Evolutionary conservation across 345 rosid species (phyloP), one percentile per base, ranked within the genome.

Genomic region (Raphanus sativus): DNA sequence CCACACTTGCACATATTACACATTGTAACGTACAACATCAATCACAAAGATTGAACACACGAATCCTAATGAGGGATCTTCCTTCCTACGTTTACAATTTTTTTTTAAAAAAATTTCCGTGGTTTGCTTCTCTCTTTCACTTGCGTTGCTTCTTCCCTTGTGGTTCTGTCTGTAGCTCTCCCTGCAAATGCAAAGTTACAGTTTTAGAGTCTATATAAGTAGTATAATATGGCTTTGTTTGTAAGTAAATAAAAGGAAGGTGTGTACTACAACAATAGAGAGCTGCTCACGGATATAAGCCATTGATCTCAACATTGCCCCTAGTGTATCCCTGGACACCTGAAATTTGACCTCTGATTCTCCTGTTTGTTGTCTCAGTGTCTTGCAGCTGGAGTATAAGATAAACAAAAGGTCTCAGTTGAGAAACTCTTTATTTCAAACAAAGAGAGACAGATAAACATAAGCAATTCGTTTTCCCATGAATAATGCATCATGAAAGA

Each of bases 231-330:
- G 59, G 16, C 62, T 4, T 21, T 32, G 30, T 21, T 12, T 67
- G 62, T 17, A 60, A 28, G 17, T 26, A 40, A 42, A n/a, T 61
- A 74, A 13, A n/a, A 61, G 70, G 45, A 72, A 72, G 68, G 68
- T 68, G 81, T 67, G 72, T 67, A 71, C 94, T 85, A 95, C 99
- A 78, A 82, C 84, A 76, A 61, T 78, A 8, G 93, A 84, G 69
- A 92, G 97, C 89, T 95, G 98, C 79, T 91, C 96, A 1, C 92
- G 93, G 36, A 95, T 95, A 86, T 95, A 95, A 33, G 97, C 96
- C 99, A 92, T 95, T 3, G 99, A 95, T 87, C 94, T 91, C 85
- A 95, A 80, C 99, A 95, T 95, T 56, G 98, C 99, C 62, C 89
- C 98, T 82, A 92, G 77, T 5, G 99, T 89, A 83, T 92, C 97